Base-by-base conservation (phyloP, 495 filamentous ascomycete genomes). In the Aspergillus biplanus region DNA sequence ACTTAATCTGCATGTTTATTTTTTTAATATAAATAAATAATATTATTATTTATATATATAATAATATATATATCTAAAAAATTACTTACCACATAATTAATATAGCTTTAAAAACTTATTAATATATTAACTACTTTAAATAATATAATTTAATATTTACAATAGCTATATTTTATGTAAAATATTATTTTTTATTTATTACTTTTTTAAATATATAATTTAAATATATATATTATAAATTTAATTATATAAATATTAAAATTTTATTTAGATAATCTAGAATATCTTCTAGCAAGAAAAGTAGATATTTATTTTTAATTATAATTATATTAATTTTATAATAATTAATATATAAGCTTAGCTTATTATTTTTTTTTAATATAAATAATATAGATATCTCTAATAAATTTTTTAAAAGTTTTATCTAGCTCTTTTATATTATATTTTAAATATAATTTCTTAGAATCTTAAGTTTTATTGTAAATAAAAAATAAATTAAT, bases 101-200 rank as follows among this genome's bases (percentile, higher is more conserved):
- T n/a, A n/a, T n/a, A n/a, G n/a, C n/a, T n/a, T n/a, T n/a, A n/a
- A n/a, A n/a, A n/a, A n/a, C n/a, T n/a, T n/a, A n/a, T n/a, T n/a
- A n/a, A n/a, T n/a, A n/a, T n/a, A n/a, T n/a, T n/a, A n/a, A n/a
- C n/a, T n/a, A n/a, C n/a, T n/a, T n/a, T 55, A 35, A 55, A 18
- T 33, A 55, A 55, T 35, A 55, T 55, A 13, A n/a, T 18, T 55
- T 33, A 2, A 2, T 56, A 39, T 13, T 44, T 56, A 56, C 18
- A 13, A 6, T 37, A 42, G 3, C 37, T 39, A 31, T 13, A 35
- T 37, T 56, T 35, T 37, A 44, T 42, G 16, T 39, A 56, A 42
- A 56, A 56, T n/a, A 37, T 55, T 0, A 15, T n/a, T n/a, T 33
- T 55, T 13, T 33, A 35, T 11, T 55, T 11, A 3, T 55, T 33